Evolutionary conservation across 169 alveolate genomes (phyloP).

Genomic region (Cryptosporidium meleagridis): DNA sequence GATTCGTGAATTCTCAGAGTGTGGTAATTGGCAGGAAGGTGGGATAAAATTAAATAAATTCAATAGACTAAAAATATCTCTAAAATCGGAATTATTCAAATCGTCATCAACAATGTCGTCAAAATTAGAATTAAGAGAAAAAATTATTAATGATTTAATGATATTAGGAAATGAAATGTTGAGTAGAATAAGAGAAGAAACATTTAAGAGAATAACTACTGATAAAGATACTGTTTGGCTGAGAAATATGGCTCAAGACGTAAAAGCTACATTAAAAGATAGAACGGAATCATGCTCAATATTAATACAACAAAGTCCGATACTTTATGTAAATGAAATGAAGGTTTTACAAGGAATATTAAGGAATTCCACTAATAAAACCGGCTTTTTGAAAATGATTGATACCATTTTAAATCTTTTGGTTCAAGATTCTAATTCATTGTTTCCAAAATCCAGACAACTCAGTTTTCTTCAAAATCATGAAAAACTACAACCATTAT

Average conservation of each 20-base stretch:
- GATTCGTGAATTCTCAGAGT: slow-evolving; percentile 18
- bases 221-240: slow-evolving; percentile 59
- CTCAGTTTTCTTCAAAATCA: neutral
- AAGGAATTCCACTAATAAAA: slow-evolving; percentile 1
- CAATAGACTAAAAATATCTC: neutral
- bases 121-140: neutral
- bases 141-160: slow-evolving; percentile 5
- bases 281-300: slow-evolving; percentile 46
- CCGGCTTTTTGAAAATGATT: slow-evolving; percentile 53
- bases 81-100: neutral
- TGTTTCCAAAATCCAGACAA: slow-evolving; percentile 28
- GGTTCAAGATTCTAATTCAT: neutral
- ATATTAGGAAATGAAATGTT: slow-evolving; percentile 23
- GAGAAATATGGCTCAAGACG: slow-evolving; percentile 18
- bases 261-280: slow-evolving; percentile 55
- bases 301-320: slow-evolving; percentile 44
- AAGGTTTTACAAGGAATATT: slow-evolving; percentile 5
- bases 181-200: slow-evolving; percentile 7
- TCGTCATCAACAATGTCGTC: neutral
- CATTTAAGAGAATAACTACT: slow-evolving; percentile 1
- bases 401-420: slow-evolving; percentile 23
- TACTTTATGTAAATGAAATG: slow-evolving; percentile 13
- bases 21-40: slow-evolving; percentile 40
- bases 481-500: neutral
- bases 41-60: slow-evolving; percentile 13